Percentiles rank a stretch among this genome's conserved stretches.
Evolutionary conservation across 192 early-diverging fungal genomes (phyloP).

Genomic region (Podila epicladia): DNA sequence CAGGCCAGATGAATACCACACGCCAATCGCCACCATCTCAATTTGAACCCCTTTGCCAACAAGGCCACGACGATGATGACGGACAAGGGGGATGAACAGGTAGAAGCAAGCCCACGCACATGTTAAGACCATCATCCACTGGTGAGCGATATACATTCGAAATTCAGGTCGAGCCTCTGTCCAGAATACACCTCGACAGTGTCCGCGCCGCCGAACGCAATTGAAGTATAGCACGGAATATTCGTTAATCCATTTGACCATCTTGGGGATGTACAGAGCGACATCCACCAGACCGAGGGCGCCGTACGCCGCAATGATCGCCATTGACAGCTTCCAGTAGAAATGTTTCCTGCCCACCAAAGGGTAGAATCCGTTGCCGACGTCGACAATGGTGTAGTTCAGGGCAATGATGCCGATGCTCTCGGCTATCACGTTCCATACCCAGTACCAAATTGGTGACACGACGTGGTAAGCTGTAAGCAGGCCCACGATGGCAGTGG

Average conservation of each 20-base stretch:
- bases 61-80: slow-evolving; percentile 22
- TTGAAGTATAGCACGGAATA: too few species aligned
- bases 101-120: slow-evolving; percentile 24
- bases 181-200: too few species aligned
- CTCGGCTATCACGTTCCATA: slow-evolving; percentile 36
- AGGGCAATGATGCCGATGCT: slow-evolving; percentile 15
- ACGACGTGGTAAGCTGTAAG: background rate
- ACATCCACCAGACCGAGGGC: background rate
- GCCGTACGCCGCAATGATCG: slow-evolving; percentile 18
- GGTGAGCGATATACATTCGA: slow-evolving; percentile 17
- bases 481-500: slow-evolving; percentile 29
- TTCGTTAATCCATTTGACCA: background rate
- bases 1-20: slow-evolving; percentile 36
- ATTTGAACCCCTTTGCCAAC: slow-evolving; percentile 23
- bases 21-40: slow-evolving; percentile 40
- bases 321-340: slow-evolving; percentile 8
- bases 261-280: slow-evolving; percentile 14
- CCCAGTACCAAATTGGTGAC: slow-evolving; percentile 20
- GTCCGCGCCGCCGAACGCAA: too few species aligned
- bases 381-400: slow-evolving; percentile 20
- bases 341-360: slow-evolving; percentile 15
- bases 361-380: slow-evolving; percentile 39
- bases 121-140: slow-evolving; percentile 13
- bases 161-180: too few species aligned
- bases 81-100: slow-evolving; percentile 34